Conservation (phyloP, 2,329 filamentous ascomycete genomes). For the Trichothecium roseum region DNA sequence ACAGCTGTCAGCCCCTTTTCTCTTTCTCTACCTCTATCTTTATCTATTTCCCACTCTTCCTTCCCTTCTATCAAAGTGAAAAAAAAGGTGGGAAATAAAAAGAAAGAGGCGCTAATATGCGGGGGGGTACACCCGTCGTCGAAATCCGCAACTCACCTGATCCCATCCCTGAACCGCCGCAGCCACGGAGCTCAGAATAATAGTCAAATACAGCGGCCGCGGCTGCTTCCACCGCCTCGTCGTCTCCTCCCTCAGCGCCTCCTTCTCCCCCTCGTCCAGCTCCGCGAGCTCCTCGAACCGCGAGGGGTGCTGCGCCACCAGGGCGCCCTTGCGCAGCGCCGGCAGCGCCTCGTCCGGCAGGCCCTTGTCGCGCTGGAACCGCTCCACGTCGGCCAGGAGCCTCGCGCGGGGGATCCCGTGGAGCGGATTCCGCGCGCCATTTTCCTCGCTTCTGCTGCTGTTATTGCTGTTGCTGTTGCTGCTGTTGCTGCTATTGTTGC, state of each 20-base stretch:
- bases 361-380: conserved; percentile 47
- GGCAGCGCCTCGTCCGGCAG: conserved; percentile 44
- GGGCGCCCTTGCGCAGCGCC: conserved; percentile 45
- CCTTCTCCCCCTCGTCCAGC: conserved; percentile 41
- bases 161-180: conserved; percentile 61
- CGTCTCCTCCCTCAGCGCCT: conserved; percentile 50
- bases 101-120: no score
- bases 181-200: conserved; percentile 55
- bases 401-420: conserved; percentile 37
- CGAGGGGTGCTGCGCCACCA: conserved; percentile 48
- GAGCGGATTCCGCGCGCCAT: conserved; percentile 36
- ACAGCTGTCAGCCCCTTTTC: no score
- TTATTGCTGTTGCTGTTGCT: no score
- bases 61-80: no score
- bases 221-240: conserved; percentile 59
- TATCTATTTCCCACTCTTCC: no score
- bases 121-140: no score
- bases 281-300: conserved; percentile 28
- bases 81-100: no score
- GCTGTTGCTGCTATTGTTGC: no score
- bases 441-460: no score
- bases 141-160: conserved; percentile 9
- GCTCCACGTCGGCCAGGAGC: conserved; percentile 47
- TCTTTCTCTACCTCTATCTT: no score
- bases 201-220: conserved; percentile 52